Conservation (phyloP, 2,329 filamentous ascomycete species). For the Sporothrix protearum region DNA sequence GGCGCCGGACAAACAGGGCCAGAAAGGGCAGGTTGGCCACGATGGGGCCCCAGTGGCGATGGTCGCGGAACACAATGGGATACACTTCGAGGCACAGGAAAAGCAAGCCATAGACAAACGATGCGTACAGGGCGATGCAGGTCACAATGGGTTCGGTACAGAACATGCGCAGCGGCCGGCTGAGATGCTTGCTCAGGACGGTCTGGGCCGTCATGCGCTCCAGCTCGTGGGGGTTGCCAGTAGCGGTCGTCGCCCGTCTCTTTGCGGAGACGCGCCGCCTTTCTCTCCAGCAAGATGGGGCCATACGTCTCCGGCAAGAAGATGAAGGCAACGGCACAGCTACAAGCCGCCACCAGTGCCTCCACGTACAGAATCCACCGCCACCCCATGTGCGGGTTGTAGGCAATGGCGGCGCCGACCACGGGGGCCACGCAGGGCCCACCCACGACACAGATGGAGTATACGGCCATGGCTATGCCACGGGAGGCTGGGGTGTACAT, state of each 20-base stretch:
- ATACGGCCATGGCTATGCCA: constrained; percentile 50
- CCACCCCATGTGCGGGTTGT: constrained; percentile 32
- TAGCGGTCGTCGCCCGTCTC: constrained; percentile 34
- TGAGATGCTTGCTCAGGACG: constrained; percentile 63
- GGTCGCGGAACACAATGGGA: constrained; percentile 47
- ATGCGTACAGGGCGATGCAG: constrained; percentile 43
- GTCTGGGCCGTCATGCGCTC: constrained; percentile 56
- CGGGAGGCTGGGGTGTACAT: constrained; percentile 55
- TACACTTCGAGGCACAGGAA: constrained; percentile 57
- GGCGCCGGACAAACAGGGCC: constrained; percentile 44
- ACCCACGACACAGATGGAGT: constrained; percentile 39
- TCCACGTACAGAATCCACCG: constrained; percentile 33
- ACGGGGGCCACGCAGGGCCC: constrained; percentile 43
- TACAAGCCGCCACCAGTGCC: constrained; percentile 29
- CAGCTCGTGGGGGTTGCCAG: constrained; percentile 52
- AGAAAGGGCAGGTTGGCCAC: constrained; percentile 57
- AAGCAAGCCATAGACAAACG: constrained; percentile 54
- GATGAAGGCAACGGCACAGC: constrained; percentile 30
- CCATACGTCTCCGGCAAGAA: constrained; percentile 38
- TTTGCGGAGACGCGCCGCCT: constrained; percentile 49
- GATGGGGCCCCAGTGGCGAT: constrained; percentile 57
- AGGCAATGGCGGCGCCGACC: constrained; percentile 40
- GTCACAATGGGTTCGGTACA: constrained; percentile 66
- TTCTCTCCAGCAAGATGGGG: constrained; percentile 49
- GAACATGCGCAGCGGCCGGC: constrained; percentile 69